A percentile compares a stretch with the other conserved stretches of the same genome.
These are phyloP conservation scores for Amylostereum areolatum DNA, from an alignment of 1,284 basidiomycete genomes.

Conservation along the genomic window DNA sequence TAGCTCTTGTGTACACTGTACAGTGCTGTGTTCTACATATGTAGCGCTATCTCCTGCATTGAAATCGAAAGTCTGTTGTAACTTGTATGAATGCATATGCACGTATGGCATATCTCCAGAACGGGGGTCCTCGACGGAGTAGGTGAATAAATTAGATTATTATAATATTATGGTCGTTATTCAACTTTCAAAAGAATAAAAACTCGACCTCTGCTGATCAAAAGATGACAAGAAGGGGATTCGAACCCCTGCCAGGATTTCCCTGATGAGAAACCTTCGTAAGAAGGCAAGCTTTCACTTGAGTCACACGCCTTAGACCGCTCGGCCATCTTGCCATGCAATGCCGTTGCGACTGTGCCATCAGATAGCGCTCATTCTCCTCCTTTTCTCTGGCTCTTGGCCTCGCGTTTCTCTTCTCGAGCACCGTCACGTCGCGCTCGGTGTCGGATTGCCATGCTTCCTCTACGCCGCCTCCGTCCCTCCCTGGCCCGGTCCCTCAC, in stretches of 20 bases:
- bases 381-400: background rate
- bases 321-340: constrained; percentile 20
- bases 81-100: background rate
- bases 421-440: constrained; percentile 4
- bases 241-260: constrained; percentile 34
- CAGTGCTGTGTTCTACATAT: background rate
- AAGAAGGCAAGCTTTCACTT: constrained; percentile 28
- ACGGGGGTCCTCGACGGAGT: background rate
- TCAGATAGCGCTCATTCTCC: background rate
- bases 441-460: constrained; percentile 17
- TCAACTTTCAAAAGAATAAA: background rate
- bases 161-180: background rate
- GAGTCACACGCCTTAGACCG: constrained; percentile 31
- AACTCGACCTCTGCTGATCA: no score
- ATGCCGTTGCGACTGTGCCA: background rate
- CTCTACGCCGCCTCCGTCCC: constrained; percentile 21
- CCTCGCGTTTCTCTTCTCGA: background rate
- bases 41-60: no score
- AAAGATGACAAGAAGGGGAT: constrained; percentile 33
- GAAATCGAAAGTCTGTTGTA: background rate
- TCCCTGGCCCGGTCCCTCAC: constrained; percentile 13
- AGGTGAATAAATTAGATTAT: background rate
- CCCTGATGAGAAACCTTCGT: constrained; percentile 29
- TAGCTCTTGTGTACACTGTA: background rate
- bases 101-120: background rate